phyloP scores from a whole-genome alignment of 805 yeast species.

The Candida succiphila region DNA sequence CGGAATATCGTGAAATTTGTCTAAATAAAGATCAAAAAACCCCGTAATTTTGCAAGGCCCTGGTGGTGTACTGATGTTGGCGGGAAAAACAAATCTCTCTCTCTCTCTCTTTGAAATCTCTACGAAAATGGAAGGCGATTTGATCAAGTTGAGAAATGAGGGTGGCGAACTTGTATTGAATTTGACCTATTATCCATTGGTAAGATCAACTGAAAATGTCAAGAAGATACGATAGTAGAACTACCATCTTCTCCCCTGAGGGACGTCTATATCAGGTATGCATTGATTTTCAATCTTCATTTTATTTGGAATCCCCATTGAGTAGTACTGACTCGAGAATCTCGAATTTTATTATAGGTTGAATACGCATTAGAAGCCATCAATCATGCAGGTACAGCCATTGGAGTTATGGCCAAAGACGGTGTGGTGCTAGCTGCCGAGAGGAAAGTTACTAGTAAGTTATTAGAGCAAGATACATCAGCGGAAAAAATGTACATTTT shows the following conservation, averaged over 20 bases:
- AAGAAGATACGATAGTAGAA: slow-evolving; percentile 98
- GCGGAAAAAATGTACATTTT: slow-evolving; percentile 87
- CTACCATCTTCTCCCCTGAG: slow-evolving; percentile 98
- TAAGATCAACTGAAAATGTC: too few species aligned
- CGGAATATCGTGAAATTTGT: too few species aligned
- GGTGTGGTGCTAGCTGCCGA: slow-evolving; percentile 97
- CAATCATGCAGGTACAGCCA: slow-evolving; percentile 74
- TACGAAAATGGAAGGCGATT: too few species aligned
- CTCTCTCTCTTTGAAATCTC: too few species aligned
- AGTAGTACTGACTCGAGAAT: slow-evolving; percentile 1
- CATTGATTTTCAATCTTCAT: slow-evolving; percentile 2
- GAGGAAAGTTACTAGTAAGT: slow-evolving; percentile 85
- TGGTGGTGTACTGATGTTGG: too few species aligned
- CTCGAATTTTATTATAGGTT: slow-evolving; percentile 31
- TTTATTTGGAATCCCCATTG: neutral
- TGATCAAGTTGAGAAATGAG: too few species aligned
- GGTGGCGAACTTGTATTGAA: too few species aligned
- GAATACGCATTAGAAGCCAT: slow-evolving; percentile 94
- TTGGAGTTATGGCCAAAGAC: slow-evolving; percentile 65
- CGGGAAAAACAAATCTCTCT: too few species aligned
- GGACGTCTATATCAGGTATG: slow-evolving; percentile 89
- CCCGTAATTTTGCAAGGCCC: too few species aligned
- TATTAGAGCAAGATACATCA: slow-evolving; percentile 86
- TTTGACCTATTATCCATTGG: too few species aligned
- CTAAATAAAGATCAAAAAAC: too few species aligned